Evolutionary conservation across 352 stramenopile species (phyloP).

Genomic region (Albugo laibachii): DNA sequence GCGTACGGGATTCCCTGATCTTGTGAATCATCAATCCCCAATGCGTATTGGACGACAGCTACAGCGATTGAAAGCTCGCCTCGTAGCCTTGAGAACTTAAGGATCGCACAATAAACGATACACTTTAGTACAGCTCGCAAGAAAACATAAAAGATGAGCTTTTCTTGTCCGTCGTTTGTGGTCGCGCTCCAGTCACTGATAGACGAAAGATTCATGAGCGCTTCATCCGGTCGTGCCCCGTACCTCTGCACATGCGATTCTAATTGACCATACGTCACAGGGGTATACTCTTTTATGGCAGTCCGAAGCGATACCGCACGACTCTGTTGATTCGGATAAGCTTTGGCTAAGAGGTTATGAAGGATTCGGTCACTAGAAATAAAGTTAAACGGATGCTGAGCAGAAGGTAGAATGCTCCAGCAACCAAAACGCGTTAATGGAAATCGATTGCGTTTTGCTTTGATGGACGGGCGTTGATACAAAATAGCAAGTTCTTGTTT

Average conservation of each 20-base stretch:
- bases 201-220: conserved; percentile 25
- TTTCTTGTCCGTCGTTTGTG: conserved; percentile 28
- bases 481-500: no score
- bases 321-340: conserved; percentile 54
- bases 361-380: conserved; percentile 26
- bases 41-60: no score
- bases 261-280: conserved; percentile 48
- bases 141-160: conserved; percentile 17
- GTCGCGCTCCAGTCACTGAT: conserved; percentile 25
- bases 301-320: conserved; percentile 27
- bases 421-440: no score
- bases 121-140: conserved; percentile 25
- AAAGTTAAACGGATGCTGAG: conserved; percentile 43
- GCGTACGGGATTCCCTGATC: no score
- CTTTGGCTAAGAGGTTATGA: conserved; percentile 26
- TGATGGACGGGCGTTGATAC: no score
- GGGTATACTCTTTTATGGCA: conserved; percentile 20
- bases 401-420: conserved; percentile 2
- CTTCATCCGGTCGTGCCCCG: conserved; percentile 43
- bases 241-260: conserved; percentile 55
- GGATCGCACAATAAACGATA: neutral
- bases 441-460: no score
- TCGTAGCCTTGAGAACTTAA: conserved; percentile 18
- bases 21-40: no score
- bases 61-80: conserved; percentile 18